Base-by-base conservation (phyloP, 352 stramenopile species). In the Chloridella minuta region DNA sequence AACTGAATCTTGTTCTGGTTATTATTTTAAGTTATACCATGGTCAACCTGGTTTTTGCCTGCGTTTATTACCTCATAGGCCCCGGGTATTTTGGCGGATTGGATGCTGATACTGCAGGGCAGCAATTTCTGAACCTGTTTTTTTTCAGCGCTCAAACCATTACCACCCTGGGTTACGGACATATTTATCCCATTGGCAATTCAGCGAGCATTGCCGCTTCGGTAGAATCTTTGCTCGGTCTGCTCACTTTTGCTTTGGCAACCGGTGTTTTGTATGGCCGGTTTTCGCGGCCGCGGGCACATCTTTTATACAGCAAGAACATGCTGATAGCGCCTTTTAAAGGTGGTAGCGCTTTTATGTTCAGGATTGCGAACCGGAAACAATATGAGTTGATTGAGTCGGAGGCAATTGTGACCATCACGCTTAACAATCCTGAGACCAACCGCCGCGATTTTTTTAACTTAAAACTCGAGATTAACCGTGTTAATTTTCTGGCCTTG, bases 101-200 rank as follows among this genome's bases (percentile, higher is more conserved):
- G 40, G 40, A 66, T 66, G 40, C n/a, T 18, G 40, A 66, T 10
- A 66, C 10, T 66, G n/a, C 40, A 10, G 10, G 10, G 10, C 10
- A 66, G n/a, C 10, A 66, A 66, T 66, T 18, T n/a, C 40, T 66
- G 40, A n/a, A n/a, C 10, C 40, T 66, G 10, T 66, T 66, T 66
- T 66, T 66, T 66, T 66, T 66, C 40, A 66, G 40, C 40, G 40
- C 40, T 66, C 40, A 66, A 66, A 66, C 40, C 40, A 66, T 66
- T 66, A 66, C 40, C n/a, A 66, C 40, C 40, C n/a, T 66, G n/a
- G 40, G 40, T 18, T 66, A 66, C n/a, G 40, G 40, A 18, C 40
- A 66, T 66, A 66, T 66, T 66, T 66, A 66, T 66, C 40, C 40
- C n/a, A 66, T 66, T 66, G 40, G 40, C 40, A 66, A 66, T n/a